phyloP scores from a whole-genome alignment of 495 filamentous ascomycete genomes.

The Penicillium paxilli region DNA sequence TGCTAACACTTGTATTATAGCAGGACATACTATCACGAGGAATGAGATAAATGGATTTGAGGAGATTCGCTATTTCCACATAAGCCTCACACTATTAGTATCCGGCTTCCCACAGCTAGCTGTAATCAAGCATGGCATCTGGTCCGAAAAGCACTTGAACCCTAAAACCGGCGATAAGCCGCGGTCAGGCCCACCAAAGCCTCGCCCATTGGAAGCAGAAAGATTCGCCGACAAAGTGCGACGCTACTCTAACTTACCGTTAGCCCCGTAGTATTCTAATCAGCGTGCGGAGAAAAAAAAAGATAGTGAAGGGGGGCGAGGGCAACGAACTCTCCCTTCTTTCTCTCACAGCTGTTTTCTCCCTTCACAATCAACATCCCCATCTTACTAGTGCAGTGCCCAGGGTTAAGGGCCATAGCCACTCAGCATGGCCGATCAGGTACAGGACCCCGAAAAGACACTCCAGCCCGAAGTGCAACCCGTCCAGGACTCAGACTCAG shows the following conservation, averaged over 20 bases:
- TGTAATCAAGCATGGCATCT: too few relatives aligned
- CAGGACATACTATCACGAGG: too few relatives aligned
- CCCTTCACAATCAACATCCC: background rate
- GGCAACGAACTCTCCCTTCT: background rate
- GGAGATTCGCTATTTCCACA: too few relatives aligned
- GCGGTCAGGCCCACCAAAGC: background rate
- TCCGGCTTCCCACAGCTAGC: too few relatives aligned
- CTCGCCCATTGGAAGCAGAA: background rate
- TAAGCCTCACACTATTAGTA: too few relatives aligned
- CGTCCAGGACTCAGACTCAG: conserved; percentile 14
- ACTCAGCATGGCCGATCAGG: conserved; percentile 44
- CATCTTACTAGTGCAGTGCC: background rate
- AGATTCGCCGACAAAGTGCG: background rate
- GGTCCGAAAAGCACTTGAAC: too few relatives aligned
- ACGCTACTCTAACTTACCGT: background rate
- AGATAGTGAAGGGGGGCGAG: background rate
- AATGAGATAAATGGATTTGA: too few relatives aligned
- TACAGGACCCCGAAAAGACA: conserved; percentile 47
- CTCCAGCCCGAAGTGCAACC: conserved; percentile 49
- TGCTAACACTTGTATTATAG: too few relatives aligned
- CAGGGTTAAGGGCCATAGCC: background rate
- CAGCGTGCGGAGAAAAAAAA: conserved; percentile 5
- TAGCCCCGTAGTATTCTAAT: background rate
- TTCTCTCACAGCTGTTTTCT: too few relatives aligned
- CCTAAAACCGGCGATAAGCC: conserved; percentile 1